Base-by-base conservation (phyloP, 2,329 filamentous ascomycete genomes). In the Bipolaris gigantea region DNA sequence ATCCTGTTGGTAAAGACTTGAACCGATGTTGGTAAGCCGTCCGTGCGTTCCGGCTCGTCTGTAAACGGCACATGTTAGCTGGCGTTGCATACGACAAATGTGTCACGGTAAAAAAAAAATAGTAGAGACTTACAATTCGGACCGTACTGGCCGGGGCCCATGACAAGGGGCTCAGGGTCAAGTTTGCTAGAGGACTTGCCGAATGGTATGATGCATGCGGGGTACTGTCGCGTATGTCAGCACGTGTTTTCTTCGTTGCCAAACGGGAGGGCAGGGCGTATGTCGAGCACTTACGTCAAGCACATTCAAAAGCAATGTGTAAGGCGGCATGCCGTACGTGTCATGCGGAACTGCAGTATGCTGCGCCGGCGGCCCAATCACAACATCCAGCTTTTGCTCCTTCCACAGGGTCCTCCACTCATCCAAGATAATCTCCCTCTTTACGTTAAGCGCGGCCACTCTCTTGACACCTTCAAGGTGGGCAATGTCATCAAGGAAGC, bases 271-370 rank as follows among this genome's bases (percentile, higher is more conserved):
- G 19, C 5, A 9, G 30, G 15, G 35, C 2, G 9, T 36, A 10
- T 36, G 7, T n/a, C 13, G 9, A n/a, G 9, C 7, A 42, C 44
- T 53, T 42, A 42, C 50, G 40, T 54, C 51, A 13, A 50, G 33
- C 33, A 54, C 40, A 19, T 54, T 54, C 9, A 54, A 30, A 13
- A 54, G 13, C 6, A 54, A 35, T 9, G 51, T 54, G n/a, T 54
- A 54, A 33, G 51, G 51, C 13, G 51, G 51, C 9, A 54, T 11
- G 3, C 51, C 51, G 19, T 50, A 54, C 1, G 51, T 54, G 11
- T 50, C 51, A 15, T 54, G 51, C n/a, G 34, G 39, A 18, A 54
- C 35, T 4, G 51, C 51, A 11, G 47, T 54, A 16, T 46, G 34
- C 35, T 54, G 47, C 5, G 51, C 51, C 9, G 41, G 21, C 8